Conservation (phyloP, 2,329 filamentous ascomycete species). For the Aspergillus intermedius region DNA sequence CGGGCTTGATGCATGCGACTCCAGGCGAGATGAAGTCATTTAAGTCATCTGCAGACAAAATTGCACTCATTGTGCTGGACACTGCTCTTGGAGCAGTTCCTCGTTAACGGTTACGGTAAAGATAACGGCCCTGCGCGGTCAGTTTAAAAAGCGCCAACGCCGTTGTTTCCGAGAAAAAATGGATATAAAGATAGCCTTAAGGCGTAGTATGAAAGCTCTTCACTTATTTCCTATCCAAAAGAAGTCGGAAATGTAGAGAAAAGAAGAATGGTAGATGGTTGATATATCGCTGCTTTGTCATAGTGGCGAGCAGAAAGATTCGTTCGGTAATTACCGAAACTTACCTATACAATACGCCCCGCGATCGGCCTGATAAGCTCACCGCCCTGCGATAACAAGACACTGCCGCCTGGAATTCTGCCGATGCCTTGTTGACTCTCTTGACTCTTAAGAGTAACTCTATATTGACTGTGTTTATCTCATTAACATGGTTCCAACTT, state of each 20-base stretch:
- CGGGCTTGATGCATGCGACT: constrained; percentile 94
- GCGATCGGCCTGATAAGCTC: constrained; percentile 23
- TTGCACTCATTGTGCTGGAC: constrained; percentile 72
- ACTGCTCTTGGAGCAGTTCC: constrained; percentile 7
- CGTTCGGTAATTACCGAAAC: not conserved
- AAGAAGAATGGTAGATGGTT: not conserved
- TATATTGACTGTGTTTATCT: too few species aligned
- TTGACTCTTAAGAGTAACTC: too few species aligned
- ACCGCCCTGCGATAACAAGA: constrained; percentile 14
- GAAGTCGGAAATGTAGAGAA: too few species aligned
- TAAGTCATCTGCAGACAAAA: constrained; percentile 90
- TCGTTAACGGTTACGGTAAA: constrained; percentile 7
- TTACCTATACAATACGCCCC: constrained; percentile 1
- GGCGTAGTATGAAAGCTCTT: not conserved
- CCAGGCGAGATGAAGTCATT: constrained; percentile 99
- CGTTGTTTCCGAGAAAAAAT: not conserved
- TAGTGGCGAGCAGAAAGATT: constrained; percentile 17
- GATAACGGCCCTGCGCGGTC: constrained; percentile 2
- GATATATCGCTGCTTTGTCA: not conserved
- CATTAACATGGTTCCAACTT: too few species aligned
- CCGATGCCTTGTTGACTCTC: not conserved
- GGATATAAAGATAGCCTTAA: not conserved
- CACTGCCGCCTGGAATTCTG: not conserved
- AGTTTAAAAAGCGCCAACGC: not conserved
- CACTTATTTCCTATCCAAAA: not conserved